phyloP scores from a whole-genome alignment of 805 yeast genomes.

The Vanderwaltozyma verrucispora region DNA sequence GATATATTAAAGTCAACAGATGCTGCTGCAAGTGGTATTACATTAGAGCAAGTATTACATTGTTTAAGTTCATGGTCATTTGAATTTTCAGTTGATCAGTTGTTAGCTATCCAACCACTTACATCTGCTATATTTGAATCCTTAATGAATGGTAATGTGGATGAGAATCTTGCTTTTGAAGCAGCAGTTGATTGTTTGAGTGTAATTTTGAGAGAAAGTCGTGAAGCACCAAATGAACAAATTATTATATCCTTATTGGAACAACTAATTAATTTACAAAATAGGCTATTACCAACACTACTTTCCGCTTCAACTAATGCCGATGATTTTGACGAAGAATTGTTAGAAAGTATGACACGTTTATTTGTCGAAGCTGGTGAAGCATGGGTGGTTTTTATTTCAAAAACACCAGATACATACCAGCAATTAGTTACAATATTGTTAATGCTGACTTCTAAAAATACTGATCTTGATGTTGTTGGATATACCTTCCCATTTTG shows the following conservation, averaged over 20 bases:
- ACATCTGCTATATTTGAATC: constrained; percentile 60
- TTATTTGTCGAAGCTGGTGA: constrained; percentile 89
- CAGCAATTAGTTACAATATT: constrained; percentile 64
- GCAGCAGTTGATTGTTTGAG: constrained; percentile 80
- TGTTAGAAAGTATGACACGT: constrained; percentile 59
- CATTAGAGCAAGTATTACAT: constrained; percentile 40
- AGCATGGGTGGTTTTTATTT: constrained; percentile 84
- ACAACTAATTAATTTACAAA: constrained; percentile 53
- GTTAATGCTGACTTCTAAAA: constrained; percentile 58
- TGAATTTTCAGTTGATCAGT: constrained; percentile 66
- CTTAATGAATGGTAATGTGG: constrained; percentile 33
- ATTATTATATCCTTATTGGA: constrained; percentile 58
- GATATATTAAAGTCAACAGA: constrained; percentile 20
- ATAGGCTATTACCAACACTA: constrained; percentile 34
- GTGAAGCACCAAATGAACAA: constrained; percentile 56
- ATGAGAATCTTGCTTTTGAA: constrained; percentile 50
- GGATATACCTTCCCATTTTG: constrained; percentile 89
- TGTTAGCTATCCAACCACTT: constrained; percentile 55
- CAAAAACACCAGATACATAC: constrained; percentile 59
- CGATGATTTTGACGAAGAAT: constrained; percentile 48
- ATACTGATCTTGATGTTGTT: constrained; percentile 79
- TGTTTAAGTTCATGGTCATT: constrained; percentile 86
- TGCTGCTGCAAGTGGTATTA: constrained; percentile 15
- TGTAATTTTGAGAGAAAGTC: constrained; percentile 69
- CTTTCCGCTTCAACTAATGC: constrained; percentile 9